phyloP scores from a whole-genome alignment of 73 alveolate genomes.

The Paramecium sonneborni region DNA sequence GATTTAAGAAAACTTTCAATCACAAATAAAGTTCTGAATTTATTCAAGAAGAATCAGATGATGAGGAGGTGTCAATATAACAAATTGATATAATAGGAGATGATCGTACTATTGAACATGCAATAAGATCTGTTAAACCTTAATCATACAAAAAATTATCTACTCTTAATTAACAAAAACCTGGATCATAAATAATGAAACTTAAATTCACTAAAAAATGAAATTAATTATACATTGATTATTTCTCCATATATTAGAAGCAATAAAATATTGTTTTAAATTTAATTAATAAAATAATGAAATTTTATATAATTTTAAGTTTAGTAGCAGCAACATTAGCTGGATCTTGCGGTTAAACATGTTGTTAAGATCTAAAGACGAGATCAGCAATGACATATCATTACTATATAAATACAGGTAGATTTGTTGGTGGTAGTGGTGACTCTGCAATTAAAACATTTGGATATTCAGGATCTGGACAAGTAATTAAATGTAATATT shows the following conservation, averaged over 20 bases:
- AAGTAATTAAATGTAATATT: not conserved
- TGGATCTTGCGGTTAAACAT: slow-evolving; percentile 25
- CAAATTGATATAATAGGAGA: not conserved
- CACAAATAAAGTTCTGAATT: not conserved
- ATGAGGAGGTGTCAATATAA: not conserved
- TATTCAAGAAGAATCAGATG: not conserved
- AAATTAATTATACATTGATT: not conserved
- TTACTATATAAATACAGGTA: slow-evolving; percentile 61
- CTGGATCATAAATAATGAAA: not conserved
- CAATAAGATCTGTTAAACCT: not conserved
- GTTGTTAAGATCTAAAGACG: slow-evolving; percentile 42
- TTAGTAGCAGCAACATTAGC: not conserved
- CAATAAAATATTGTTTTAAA: too few species aligned
- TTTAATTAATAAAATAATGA: not conserved
- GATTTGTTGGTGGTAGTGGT: slow-evolving; percentile 67
- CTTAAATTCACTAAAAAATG: not conserved
- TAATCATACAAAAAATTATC: not conserved
- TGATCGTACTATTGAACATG: not conserved
- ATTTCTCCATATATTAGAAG: slow-evolving; percentile 8
- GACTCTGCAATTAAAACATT: slow-evolving; percentile 49
- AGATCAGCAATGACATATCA: slow-evolving; percentile 19
- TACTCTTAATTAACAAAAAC: not conserved
- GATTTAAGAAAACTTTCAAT: not conserved
- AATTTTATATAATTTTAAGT: not conserved
- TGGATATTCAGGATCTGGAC: slow-evolving; percentile 68